Percentiles rank a stretch among this genome's conserved stretches.
phyloP scores from a whole-genome alignment of 345 rosid species.

The Populus ilicifolia region DNA sequence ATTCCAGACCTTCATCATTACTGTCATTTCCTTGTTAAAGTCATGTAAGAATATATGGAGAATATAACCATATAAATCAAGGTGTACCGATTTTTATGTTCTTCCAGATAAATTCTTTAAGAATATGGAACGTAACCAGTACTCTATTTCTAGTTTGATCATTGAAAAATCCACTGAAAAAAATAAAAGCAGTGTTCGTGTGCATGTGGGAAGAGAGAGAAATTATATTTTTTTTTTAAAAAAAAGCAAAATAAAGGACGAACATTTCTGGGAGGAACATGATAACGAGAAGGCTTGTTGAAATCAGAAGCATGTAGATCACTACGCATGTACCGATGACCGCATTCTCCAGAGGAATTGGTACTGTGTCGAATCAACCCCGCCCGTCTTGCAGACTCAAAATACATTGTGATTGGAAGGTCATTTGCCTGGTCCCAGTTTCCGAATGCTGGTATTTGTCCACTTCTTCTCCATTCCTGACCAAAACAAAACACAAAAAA shows the following conservation, averaged over 20 bases:
- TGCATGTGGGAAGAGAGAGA: no score
- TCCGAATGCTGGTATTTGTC: constrained; percentile 88
- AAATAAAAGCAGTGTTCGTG: no score
- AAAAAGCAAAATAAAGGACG: neutral
- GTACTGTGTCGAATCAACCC: constrained; percentile 62
- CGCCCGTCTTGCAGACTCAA: constrained; percentile 86
- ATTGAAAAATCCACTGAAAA: no score
- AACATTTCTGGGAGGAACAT: constrained; percentile 41
- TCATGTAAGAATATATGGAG: no score
- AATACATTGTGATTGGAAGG: constrained; percentile 88
- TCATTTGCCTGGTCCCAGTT: constrained; percentile 85
- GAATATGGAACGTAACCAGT: no score
- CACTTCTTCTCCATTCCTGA: constrained; percentile 49
- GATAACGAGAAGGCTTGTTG: constrained; percentile 22
- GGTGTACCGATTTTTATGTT: no score
- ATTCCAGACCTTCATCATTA: neutral
- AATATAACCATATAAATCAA: no score
- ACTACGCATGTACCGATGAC: constrained; percentile 15
- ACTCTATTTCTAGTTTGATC: no score
- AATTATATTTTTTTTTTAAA: no score
- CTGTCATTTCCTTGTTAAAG: neutral
- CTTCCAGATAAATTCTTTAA: no score
- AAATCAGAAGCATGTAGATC: constrained; percentile 35
- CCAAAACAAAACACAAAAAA: no score
- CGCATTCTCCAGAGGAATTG: constrained; percentile 61